Evolutionary conservation across 176 grass and related monocot genomes (phyloP).

Genomic region (Eragrostis curvula): DNA sequence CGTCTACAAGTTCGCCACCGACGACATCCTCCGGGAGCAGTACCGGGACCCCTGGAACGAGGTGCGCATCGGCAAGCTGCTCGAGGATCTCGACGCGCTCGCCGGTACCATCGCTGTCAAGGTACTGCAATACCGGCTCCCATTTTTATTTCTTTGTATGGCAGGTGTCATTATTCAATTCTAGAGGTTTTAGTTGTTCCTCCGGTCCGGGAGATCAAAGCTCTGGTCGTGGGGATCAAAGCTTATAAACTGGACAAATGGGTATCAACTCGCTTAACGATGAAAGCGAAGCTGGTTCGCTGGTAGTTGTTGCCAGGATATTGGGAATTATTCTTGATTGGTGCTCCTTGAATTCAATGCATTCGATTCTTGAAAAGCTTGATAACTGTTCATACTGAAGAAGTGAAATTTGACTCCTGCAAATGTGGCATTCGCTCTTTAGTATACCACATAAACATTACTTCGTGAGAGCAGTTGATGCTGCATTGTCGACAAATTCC

Average conservation of each 20-base stretch:
- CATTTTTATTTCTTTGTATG: not conserved
- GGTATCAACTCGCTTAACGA: not conserved
- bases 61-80: constrained; percentile 88
- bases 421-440: not conserved
- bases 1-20: constrained; percentile 79
- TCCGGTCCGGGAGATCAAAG: too few relatives aligned
- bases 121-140: constrained; percentile 27
- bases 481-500: not conserved
- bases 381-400: not conserved
- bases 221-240: not conserved
- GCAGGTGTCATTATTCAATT: not conserved
- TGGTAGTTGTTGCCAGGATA: not conserved
- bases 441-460: constrained; percentile 9
- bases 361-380: not conserved
- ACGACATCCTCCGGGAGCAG: constrained; percentile 89
- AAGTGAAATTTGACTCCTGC: not conserved
- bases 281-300: not conserved
- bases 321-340: not conserved
- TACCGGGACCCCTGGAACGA: constrained; percentile 88
- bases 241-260: not conserved
- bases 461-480: not conserved
- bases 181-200: not conserved
- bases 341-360: not conserved
- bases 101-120: constrained; percentile 94
- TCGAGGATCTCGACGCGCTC: constrained; percentile 97